Percentiles rank a stretch among this genome's conserved stretches.
Evolutionary conservation across 2,329 filamentous ascomycete species (phyloP).

Genomic region (Didymellaceae sp.): DNA sequence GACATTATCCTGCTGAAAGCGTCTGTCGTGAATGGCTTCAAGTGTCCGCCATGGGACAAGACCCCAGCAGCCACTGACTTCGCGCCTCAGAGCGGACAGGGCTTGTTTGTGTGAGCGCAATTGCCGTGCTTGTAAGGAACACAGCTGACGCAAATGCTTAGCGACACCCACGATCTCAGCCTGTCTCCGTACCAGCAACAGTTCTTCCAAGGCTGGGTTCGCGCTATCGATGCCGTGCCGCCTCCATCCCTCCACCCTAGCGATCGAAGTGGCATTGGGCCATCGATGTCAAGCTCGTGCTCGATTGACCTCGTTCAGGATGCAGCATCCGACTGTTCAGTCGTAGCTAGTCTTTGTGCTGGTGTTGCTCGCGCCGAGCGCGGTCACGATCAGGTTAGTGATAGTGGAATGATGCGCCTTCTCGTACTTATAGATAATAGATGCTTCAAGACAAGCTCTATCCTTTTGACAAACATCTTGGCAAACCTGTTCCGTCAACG

Average conservation of each 20-base stretch:
- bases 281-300: constrained; percentile 63
- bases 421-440: constrained; percentile 51
- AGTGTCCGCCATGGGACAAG: constrained; percentile 84
- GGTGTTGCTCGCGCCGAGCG: constrained; percentile 73
- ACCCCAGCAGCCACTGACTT: constrained; percentile 70
- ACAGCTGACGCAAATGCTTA: neutral
- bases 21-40: constrained; percentile 80
- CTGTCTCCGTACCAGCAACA: constrained; percentile 76
- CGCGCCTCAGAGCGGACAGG: constrained; percentile 55
- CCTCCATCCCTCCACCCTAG: constrained; percentile 49
- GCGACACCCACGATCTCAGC: constrained; percentile 72
- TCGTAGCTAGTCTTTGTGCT: constrained; percentile 93
- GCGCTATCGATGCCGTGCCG: constrained; percentile 72
- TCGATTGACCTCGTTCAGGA: constrained; percentile 90
- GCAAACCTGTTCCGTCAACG: constrained; percentile 67
- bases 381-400: constrained; percentile 69
- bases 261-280: constrained; percentile 42
- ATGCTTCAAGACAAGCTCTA: constrained; percentile 75
- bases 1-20: constrained; percentile 77
- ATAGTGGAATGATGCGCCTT: neutral
- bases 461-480: constrained; percentile 69
- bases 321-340: constrained; percentile 93
- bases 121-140: constrained; percentile 21
- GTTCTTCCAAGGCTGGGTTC: constrained; percentile 84
- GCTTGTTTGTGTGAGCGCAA: constrained; percentile 67